Conservation (phyloP, 805 yeast genomes). For the Cyberlindnera suaveolens region DNA sequence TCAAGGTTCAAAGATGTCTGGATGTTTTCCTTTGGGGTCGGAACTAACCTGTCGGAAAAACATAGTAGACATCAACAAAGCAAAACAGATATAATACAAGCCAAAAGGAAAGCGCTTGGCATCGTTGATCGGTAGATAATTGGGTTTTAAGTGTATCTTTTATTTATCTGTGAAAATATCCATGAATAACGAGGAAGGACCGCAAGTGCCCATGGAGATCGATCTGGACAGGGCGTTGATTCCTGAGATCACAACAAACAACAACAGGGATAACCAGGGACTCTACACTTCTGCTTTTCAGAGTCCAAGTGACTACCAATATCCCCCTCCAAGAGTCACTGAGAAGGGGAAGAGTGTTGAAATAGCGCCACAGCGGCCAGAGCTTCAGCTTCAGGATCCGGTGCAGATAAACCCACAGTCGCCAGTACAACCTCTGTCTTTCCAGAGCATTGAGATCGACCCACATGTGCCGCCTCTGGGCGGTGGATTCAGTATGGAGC, state of each 20-base stretch:
- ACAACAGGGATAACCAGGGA: background rate
- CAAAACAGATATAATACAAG: no score
- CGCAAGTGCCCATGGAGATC: slow-evolving; percentile 8
- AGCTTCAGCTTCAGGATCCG: background rate
- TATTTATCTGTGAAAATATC: background rate
- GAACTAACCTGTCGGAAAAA: no score
- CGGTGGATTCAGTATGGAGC: background rate
- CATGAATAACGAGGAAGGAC: background rate
- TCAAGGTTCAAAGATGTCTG: no score
- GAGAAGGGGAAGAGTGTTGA: background rate
- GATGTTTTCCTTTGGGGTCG: no score
- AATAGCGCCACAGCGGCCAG: background rate
- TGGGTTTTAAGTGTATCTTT: no score
- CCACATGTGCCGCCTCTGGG: slow-evolving; percentile 7
- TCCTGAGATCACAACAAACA: slow-evolving; percentile 1
- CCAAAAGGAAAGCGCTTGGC: no score
- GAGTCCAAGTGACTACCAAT: background rate
- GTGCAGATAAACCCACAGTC: background rate
- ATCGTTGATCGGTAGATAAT: no score
- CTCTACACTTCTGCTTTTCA: background rate
- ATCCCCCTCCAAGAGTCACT: background rate
- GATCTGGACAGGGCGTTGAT: slow-evolving; percentile 18
- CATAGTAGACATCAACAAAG: no score
- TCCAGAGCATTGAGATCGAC: slow-evolving; percentile 13
- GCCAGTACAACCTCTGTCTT: slow-evolving; percentile 6